Percentiles rank a stretch among this genome's conserved stretches.
These are phyloP conservation scores for Oleoguttula mirabilis DNA, from an alignment of 495 filamentous ascomycete genomes.

Conservation along the genomic window DNA sequence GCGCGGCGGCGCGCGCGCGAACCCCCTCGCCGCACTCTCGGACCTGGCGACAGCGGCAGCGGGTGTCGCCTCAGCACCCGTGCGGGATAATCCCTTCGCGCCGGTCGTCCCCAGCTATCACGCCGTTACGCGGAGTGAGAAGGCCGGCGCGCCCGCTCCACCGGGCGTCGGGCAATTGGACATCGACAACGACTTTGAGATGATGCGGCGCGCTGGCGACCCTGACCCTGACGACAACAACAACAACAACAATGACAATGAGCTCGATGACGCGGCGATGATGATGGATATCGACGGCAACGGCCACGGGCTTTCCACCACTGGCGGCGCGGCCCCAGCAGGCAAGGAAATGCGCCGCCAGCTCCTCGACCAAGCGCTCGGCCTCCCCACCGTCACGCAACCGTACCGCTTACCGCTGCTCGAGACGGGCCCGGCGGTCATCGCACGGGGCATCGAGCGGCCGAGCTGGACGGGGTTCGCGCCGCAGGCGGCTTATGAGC, in stretches of 20 bases:
- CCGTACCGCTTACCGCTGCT: constrained; percentile 14
- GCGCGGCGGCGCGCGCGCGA: constrained; percentile 25
- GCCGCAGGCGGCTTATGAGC: neutral
- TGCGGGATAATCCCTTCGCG: constrained; percentile 20
- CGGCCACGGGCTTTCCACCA: constrained; percentile 22
- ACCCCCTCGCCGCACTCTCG: constrained; percentile 21
- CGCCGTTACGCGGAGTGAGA: constrained; percentile 22
- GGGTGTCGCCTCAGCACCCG: constrained; percentile 3
- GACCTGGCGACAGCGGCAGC: constrained; percentile 21
- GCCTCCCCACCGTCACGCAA: neutral
- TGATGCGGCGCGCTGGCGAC: constrained; percentile 25
- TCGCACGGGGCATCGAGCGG: constrained; percentile 11
- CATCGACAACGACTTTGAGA: constrained; percentile 28
- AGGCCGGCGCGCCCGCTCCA: constrained; percentile 26
- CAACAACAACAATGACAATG: too few relatives aligned
- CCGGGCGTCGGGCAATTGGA: constrained; percentile 24
- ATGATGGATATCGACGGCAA: constrained; percentile 31
- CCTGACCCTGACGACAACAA: neutral
- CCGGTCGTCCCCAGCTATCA: constrained; percentile 21
- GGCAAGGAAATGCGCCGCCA: constrained; percentile 7
- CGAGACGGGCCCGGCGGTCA: constrained; percentile 14
- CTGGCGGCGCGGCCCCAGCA: neutral
- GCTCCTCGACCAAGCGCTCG: constrained; percentile 17
- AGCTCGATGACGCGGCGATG: constrained; percentile 34
- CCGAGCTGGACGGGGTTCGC: constrained; percentile 10